phyloP scores from a whole-genome alignment of 495 filamentous ascomycete genomes.

The Neurospora africana region DNA sequence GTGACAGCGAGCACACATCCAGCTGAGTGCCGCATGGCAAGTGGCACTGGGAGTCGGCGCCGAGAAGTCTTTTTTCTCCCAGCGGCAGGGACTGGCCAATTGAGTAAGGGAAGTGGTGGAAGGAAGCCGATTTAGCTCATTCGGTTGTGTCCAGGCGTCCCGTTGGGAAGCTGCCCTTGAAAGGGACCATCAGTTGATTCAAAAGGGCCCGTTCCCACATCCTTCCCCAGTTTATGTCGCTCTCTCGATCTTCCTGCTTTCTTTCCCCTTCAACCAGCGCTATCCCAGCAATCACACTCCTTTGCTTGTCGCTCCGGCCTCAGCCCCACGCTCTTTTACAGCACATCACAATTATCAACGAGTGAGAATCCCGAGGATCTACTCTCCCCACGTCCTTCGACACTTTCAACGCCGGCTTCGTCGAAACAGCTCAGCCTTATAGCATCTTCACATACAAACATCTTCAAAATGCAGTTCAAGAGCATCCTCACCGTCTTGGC shows the following conservation, averaged over 20 bases:
- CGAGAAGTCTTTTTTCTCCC: neutral
- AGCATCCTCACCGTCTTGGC: slow-evolving; percentile 25
- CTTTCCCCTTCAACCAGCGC: slow-evolving; percentile 9
- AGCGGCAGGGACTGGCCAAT: neutral
- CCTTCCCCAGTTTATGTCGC: slow-evolving; percentile 3
- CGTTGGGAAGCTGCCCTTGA: neutral
- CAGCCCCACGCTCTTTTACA: slow-evolving; percentile 25
- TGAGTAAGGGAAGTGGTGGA: neutral
- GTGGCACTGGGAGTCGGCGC: neutral
- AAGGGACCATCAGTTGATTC: slow-evolving; percentile 2
- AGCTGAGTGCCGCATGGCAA: neutral
- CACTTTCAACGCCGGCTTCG: slow-evolving; percentile 2
- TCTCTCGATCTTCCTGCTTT: slow-evolving; percentile 9
- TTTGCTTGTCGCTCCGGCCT: slow-evolving; percentile 21
- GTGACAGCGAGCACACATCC: neutral
- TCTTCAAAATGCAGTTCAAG: slow-evolving; percentile 29
- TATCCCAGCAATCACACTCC: slow-evolving; percentile 21
- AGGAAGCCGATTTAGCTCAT: neutral
- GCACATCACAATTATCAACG: neutral
- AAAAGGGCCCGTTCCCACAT: slow-evolving; percentile 18
- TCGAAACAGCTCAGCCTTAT: neutral
- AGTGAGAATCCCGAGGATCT: neutral
- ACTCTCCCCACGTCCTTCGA: slow-evolving; percentile 1
- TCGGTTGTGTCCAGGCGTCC: neutral
- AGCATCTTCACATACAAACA: neutral